Percentiles rank a stretch among this genome's conserved stretches.
Conservation (phyloP, 768 basidiomycete genomes). For the Mycena polygramma region DNA sequence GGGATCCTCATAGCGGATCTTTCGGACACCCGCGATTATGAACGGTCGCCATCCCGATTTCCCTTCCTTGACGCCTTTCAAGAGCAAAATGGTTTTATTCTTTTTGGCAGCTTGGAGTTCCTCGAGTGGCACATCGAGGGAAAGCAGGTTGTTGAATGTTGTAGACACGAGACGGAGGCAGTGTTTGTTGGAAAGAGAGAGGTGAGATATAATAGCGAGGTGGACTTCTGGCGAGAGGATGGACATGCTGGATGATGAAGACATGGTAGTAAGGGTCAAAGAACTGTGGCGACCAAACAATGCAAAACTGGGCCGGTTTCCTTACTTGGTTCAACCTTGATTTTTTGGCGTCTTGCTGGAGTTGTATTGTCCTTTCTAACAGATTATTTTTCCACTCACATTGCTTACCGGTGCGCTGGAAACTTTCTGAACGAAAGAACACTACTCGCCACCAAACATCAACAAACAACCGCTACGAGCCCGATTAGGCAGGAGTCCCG, state of each 20-base stretch:
- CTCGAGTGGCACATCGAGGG: slow-evolving; percentile 15
- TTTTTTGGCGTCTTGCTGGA: too few relatives aligned
- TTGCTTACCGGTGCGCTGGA: too few relatives aligned
- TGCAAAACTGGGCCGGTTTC: too few relatives aligned
- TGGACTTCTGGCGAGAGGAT: slow-evolving; percentile 9
- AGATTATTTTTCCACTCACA: too few relatives aligned
- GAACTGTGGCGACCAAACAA: too few relatives aligned
- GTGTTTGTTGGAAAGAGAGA: neutral
- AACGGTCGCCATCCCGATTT: slow-evolving; percentile 11
- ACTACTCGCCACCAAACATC: too few relatives aligned
- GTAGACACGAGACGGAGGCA: slow-evolving; percentile 3
- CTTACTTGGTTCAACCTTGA: too few relatives aligned
- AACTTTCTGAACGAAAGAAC: too few relatives aligned
- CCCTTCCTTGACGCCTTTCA: neutral
- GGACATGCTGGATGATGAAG: neutral
- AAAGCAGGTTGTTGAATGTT: slow-evolving; percentile 9
- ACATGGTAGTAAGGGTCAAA: too few relatives aligned
- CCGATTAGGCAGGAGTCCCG: too few relatives aligned
- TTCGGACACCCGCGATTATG: slow-evolving; percentile 14
- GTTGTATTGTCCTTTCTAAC: too few relatives aligned
- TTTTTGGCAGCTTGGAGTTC: slow-evolving; percentile 4
- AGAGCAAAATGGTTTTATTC: slow-evolving; percentile 16
- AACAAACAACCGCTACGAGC: too few relatives aligned
- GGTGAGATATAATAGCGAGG: slow-evolving; percentile 10
- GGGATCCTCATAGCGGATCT: neutral